Evolutionary conservation across 306 rosid species (phyloP).

Genomic region (Rosa lucieae): DNA sequence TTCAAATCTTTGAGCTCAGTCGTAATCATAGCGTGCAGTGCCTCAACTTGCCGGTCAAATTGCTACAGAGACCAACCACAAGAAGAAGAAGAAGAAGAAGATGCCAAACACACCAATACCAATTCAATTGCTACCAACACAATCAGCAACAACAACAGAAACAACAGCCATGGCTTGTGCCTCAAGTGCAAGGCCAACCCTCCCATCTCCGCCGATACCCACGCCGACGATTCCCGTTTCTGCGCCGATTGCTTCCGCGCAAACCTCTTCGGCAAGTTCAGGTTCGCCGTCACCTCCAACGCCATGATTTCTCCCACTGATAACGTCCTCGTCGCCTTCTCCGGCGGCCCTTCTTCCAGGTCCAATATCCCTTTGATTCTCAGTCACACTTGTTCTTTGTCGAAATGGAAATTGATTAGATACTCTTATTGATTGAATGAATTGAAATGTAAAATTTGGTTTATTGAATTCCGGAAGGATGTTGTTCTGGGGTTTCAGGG

Average conservation of each 20-base stretch:
- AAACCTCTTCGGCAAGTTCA: conserved; percentile 76
- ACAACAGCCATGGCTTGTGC: conserved; percentile 39
- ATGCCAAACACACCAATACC: neutral
- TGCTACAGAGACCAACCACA: conserved; percentile 62
- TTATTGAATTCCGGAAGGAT: neutral
- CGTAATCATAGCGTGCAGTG: conserved; percentile 74
- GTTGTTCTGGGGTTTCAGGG: conserved; percentile 39
- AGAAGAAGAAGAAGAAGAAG: conserved; percentile 11
- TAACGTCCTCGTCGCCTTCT: conserved; percentile 88
- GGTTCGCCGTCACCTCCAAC: conserved; percentile 71
- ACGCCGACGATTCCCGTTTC: conserved; percentile 59
- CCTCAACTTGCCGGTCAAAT: conserved; percentile 64
- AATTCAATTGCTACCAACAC: conserved; percentile 18
- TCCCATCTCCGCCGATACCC: conserved; percentile 55
- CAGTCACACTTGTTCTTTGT: neutral
- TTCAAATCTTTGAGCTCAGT: neutral
- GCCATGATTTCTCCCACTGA: conserved; percentile 90
- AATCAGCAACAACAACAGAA: neutral
- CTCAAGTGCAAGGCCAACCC: conserved; percentile 69
- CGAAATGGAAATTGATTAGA: no score
- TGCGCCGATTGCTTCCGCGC: conserved; percentile 75
- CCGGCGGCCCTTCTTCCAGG: conserved; percentile 97
- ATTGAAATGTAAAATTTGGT: neutral
- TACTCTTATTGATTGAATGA: neutral
- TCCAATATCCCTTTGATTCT: conserved; percentile 5